Evolutionary conservation across 2,329 filamentous ascomycete genomes (phyloP), one percentile per base, ranked within the genome.

Genomic region (Hypoxylon sp.): DNA sequence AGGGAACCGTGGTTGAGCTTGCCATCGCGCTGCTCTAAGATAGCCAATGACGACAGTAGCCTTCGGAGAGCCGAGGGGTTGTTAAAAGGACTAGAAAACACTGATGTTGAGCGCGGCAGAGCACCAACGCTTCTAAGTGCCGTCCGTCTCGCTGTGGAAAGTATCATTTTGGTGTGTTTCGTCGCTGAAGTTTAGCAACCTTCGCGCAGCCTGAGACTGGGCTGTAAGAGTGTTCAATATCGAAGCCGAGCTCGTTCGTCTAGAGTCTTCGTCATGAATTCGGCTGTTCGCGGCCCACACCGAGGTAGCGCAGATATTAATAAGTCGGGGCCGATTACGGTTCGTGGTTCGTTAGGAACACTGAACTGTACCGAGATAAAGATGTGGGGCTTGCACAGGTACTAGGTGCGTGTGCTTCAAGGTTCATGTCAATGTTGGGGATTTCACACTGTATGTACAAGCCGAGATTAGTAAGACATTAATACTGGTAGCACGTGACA

Each of bases 21-120:
- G 69, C 96, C 96, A 76, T 97, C 92, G 76, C 91, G 90, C 82
- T 98, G 96, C 83, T 99, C 96, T 69, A 99, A 88, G 59, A 99
- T 85, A 50, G 95, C 95, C 63, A 99, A 88, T 37, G 94, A 96
- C 55, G 94, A 98, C 66, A 97, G 86, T 68, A 97, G 84, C 75
- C 92, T 88, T 74, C 86, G 85, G 71, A 91, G 82, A 69, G 87
- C 85, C 63, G 88, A 89, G 79, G 82, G 77, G 79, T 82, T 78
- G 67, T 76, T 64, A 24, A 65, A 77, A 67, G 79, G 72, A 54
- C 70, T 76, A 53, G 79, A 73, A 70, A 77, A 78, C 22, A 74
- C 74, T 53, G 76, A 67, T 48, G 67, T 57, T 59, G 75, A 63
- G 53, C 72, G 74, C 54, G 73, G 74, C 24, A 76, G 19, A 46